Evolutionary conservation across 1,139 yeast genomes (phyloP), one percentile per base, ranked within the genome.

Genomic region (Candida tunisiensis): DNA sequence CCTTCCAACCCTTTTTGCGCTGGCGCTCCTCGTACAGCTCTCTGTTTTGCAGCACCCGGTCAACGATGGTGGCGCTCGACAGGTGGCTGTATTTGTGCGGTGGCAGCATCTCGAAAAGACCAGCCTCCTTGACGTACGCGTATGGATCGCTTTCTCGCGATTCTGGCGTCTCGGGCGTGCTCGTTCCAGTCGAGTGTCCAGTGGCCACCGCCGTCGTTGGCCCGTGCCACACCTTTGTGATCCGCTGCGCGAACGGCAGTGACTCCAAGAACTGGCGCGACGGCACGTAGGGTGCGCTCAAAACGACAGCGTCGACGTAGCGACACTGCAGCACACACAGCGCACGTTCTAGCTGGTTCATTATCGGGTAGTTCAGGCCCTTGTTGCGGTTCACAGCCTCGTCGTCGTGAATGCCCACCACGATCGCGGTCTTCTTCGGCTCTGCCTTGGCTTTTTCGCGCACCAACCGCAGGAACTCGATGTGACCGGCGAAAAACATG

Each of bases 401-500:
- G 47, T 79, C 92, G 38, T 70, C 73, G 38, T 69, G 71, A 15
- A 82, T 49, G 1, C 93, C 93, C 13, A 78, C 82, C 4, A 77
- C 51, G 7, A 63, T 61, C 6, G 47, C 45, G 5, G 50, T 50
- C 3, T 57, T 56, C 3, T 36, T 42, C 9, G 32, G 33, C 3
- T 28, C 23, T 47, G 44, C 41, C n/a, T 50, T 53, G 47, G 44
- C 41, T n/a, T 50, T 53, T 31, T 51, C 50, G 19, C 51, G 45
- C 8, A 66, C 69, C 7, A 55, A 45, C 31, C 64, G 57, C 35
- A 78, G 57, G 8, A 73, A 70, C 42, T 73, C 78, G 36, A 85
- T 80, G 47, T 88, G 95, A 11, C 94, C 96, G 16, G 93, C 85
- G 47, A 83, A 85, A 53, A 88, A 83, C 35, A 88, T 60, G 50